Conservation (phyloP, 768 basidiomycete species). For the Leccinum fibrillosum region DNA sequence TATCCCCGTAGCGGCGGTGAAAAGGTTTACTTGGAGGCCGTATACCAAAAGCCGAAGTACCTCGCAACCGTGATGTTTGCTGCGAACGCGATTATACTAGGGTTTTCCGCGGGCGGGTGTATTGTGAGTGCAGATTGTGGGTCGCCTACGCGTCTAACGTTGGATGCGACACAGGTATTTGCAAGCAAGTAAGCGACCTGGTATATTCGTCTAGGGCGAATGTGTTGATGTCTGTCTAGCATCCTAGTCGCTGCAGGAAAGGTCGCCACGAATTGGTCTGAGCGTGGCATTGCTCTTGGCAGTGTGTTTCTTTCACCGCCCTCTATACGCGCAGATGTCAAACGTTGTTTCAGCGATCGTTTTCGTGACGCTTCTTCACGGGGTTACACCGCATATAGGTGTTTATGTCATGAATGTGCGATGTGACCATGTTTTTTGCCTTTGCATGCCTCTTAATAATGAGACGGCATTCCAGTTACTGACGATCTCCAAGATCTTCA, state of each 20-base stretch:
- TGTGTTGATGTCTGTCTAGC: slow-evolving; percentile 23
- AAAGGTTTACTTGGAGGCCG: slow-evolving; percentile 59
- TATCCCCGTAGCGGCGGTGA: slow-evolving; percentile 59
- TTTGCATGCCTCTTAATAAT: slow-evolving; percentile 23
- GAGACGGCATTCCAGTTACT: slow-evolving; percentile 29
- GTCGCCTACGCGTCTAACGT: background rate
- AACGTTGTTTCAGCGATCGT: slow-evolving; percentile 38
- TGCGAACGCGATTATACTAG: slow-evolving; percentile 43
- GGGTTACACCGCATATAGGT: slow-evolving; percentile 46
- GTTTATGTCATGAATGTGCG: slow-evolving; percentile 54
- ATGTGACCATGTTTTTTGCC: background rate
- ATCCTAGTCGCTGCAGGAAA: slow-evolving; percentile 49
- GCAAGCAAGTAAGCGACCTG: slow-evolving; percentile 28
- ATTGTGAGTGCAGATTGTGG: slow-evolving; percentile 36
- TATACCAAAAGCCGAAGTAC: slow-evolving; percentile 46
- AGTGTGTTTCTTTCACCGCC: slow-evolving; percentile 30
- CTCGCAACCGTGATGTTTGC: slow-evolving; percentile 50
- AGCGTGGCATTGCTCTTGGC: slow-evolving; percentile 60
- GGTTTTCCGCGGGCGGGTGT: slow-evolving; percentile 42
- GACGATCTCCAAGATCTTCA: slow-evolving; percentile 51
- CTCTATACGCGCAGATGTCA: background rate
- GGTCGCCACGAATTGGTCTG: slow-evolving; percentile 44
- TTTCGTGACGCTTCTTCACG: slow-evolving; percentile 51
- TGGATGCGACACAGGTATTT: slow-evolving; percentile 22
- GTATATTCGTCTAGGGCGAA: fast-evolving